Evolutionary conservation across 176 grass and related monocot species (phyloP).

Genomic region (Oryza australiensis): DNA sequence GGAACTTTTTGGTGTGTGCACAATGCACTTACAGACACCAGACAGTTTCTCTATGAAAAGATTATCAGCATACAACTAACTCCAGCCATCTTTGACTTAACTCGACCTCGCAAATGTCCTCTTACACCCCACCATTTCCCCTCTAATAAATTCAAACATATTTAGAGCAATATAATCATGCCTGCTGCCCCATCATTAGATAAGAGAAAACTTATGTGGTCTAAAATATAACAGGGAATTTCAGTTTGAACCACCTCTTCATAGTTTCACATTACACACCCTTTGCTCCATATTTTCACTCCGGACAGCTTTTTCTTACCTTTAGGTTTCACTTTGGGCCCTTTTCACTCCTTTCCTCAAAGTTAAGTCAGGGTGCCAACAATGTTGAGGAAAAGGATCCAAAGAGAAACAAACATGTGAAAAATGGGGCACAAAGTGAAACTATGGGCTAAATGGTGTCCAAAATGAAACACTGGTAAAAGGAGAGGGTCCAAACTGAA

Average conservation of each 20-base stretch:
- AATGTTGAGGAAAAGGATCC: background rate
- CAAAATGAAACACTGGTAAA: background rate
- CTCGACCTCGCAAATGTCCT: slow-evolving; percentile 6
- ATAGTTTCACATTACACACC: background rate
- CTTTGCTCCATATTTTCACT: background rate
- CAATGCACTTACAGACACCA: background rate
- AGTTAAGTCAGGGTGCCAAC: background rate
- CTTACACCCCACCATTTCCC: background rate
- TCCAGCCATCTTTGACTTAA: slow-evolving; percentile 6
- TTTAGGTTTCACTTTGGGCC: background rate
- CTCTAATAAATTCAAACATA: background rate
- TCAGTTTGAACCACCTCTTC: background rate
- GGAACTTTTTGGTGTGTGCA: background rate
- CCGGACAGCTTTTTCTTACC: background rate
- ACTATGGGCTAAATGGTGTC: background rate
- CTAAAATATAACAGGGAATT: background rate
- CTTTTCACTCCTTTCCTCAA: background rate
- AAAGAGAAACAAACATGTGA: background rate
- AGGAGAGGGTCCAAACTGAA: background rate
- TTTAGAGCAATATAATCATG: background rate
- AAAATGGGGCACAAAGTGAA: background rate
- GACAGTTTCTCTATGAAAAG: background rate
- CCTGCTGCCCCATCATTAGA: slow-evolving; percentile 11
- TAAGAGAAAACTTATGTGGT: background rate
- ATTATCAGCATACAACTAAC: slow-evolving; percentile 26